Evolutionary conservation across 2,329 filamentous ascomycete species (phyloP).

Genomic region (Fusarium secorum): DNA sequence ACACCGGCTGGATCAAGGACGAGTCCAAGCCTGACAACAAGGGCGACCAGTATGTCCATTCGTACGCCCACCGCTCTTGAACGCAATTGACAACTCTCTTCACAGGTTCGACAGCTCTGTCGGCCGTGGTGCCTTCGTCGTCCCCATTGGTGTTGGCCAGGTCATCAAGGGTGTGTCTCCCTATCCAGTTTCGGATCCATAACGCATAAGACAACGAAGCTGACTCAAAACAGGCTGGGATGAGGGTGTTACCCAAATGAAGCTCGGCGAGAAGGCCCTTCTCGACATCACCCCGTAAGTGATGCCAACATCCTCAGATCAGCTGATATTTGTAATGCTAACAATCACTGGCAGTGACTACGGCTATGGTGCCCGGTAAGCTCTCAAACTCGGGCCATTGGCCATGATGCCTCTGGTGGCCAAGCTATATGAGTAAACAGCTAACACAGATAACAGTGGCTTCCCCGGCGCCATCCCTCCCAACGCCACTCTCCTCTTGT

Average conservation of each 20-base stretch:
- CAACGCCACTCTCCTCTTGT: slow-evolving; percentile 83
- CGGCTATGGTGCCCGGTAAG: slow-evolving; percentile 70
- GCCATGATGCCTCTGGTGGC: neutral
- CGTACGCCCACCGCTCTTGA: neutral
- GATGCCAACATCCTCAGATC: neutral
- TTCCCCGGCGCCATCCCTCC: slow-evolving; percentile 81
- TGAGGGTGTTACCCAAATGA: slow-evolving; percentile 86
- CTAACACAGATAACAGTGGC: slow-evolving; percentile 60
- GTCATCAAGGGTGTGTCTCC: slow-evolving; percentile 80
- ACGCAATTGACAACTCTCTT: slow-evolving; percentile 11
- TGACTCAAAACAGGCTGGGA: slow-evolving; percentile 71
- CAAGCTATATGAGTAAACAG: neutral
- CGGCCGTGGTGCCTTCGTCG: slow-evolving; percentile 78
- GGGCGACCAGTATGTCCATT: slow-evolving; percentile 72
- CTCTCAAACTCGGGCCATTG: slow-evolving; percentile 6
- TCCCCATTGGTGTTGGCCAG: slow-evolving; percentile 79
- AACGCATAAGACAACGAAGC: neutral
- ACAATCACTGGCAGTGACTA: slow-evolving; percentile 59
- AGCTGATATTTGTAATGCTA: slow-evolving; percentile 9
- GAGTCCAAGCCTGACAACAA: slow-evolving; percentile 65
- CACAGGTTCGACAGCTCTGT: slow-evolving; percentile 88
- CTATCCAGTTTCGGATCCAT: neutral
- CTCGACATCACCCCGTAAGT: slow-evolving; percentile 73
- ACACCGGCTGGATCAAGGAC: slow-evolving; percentile 88
- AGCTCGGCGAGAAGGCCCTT: slow-evolving; percentile 86